Evolutionary conservation across 169 alveolate species (phyloP), one percentile per base, ranked within the genome.

Genomic region (Cryptosporidium viatorum): DNA sequence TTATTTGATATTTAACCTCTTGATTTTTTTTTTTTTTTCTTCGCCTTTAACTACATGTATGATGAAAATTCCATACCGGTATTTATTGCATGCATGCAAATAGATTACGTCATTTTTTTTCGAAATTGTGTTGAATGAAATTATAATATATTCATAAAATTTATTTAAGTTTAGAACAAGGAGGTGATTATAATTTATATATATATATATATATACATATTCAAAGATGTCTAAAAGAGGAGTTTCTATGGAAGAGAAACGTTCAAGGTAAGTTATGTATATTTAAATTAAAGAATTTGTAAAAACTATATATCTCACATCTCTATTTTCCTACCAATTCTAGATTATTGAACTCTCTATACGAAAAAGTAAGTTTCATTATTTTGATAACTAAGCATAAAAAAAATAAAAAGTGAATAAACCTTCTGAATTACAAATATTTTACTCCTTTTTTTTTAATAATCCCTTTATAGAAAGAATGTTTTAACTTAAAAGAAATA

Each of bases 401-500:
- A 55, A 21, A 10, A 0, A 5, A 39, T 7, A 5, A 39, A 39
- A 41, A 41, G 16, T 41, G 67, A 55, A 26, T 3, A 55, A 3
- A 60, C 35, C 39, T 50, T 58, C 31, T 29, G 10, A 26, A 51
- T 39, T 48, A 52, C 10, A 48, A 8, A 41, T 26, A 58, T 39
- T 71, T 73, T 2, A 39, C 65, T 26, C 45, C 23, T n/a, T 14
- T 69, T 69, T 18, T n/a, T 7, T 37, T 3, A n/a, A 21, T 3
- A 51, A 18, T 16, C 26, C 5, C 8, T 14, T 3, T 16, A 14
- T 48, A 93, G 96, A 93, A 93, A 93, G 95, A 93, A 62, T 92
- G 92, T 16, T 92, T 93, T 60, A 94, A 93, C 68, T 55, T 94
- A 16, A 93, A 93, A 71, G 97, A 94, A 80, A 69, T 94, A 23